phyloP scores from a whole-genome alignment of 495 filamentous ascomycete species.

The Tuber melanosporum region DNA sequence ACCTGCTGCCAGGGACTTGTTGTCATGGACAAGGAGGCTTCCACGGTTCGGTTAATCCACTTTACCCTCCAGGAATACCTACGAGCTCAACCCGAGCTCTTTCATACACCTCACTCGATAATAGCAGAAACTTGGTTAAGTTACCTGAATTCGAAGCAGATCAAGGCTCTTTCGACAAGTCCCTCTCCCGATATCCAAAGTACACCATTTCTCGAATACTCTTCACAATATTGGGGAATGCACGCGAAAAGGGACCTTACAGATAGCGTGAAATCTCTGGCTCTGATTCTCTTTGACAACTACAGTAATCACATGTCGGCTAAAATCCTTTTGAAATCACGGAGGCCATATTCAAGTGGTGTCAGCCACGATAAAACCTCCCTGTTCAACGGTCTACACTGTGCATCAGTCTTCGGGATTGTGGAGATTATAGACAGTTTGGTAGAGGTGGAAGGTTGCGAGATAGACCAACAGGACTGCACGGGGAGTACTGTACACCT shows the following conservation, averaged over 20 bases:
- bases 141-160: not conserved
- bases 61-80: not conserved
- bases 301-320: not conserved
- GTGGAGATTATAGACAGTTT: not conserved
- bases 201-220: not conserved
- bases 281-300: not conserved
- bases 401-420: not conserved
- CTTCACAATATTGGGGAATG: not conserved
- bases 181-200: not conserved
- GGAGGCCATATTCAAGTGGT: fast-evolving
- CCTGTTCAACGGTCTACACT: not conserved
- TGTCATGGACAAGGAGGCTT: not conserved
- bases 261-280: not conserved
- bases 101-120: not conserved
- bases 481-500: not conserved
- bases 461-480: not conserved
- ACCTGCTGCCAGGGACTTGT: not conserved
- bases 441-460: not conserved
- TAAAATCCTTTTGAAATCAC: not conserved
- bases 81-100: not conserved
- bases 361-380: not conserved
- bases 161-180: not conserved
- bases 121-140: not conserved
- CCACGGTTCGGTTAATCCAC: not conserved
- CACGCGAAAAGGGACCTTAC: not conserved